A percentile compares a stretch with the other conserved stretches of the same genome.
Conservation (phyloP, 2,329 filamentous ascomycete genomes). For the Fusarium buxicola region DNA sequence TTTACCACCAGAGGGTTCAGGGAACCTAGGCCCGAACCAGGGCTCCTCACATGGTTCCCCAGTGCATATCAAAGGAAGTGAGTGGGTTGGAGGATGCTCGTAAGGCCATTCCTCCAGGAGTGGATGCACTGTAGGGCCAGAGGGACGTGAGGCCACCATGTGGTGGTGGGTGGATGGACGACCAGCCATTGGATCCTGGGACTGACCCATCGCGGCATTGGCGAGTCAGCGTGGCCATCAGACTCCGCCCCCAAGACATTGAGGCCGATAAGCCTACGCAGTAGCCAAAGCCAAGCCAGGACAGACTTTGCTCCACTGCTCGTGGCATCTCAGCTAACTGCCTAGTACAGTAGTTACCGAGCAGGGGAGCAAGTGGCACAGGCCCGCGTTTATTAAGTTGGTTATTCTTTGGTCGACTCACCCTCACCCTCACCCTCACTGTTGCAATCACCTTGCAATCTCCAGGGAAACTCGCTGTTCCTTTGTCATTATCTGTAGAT, state of each 20-base stretch:
- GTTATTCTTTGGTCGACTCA: constrained; percentile 12
- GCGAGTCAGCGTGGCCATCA: constrained; percentile 23
- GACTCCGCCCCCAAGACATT: constrained; percentile 25
- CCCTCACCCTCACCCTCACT: no score
- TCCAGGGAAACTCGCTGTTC: constrained; percentile 2
- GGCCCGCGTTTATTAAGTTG: constrained; percentile 14
- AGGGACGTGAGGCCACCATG: not conserved
- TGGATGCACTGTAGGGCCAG: no score
- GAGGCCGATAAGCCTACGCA: constrained; percentile 19
- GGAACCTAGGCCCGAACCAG: not conserved
- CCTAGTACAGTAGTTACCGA: not conserved
- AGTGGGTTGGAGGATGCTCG: not conserved
- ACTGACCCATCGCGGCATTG: constrained; percentile 3
- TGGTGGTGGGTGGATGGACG: not conserved
- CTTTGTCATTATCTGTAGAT: constrained; percentile 19
- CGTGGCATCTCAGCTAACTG: constrained; percentile 20
- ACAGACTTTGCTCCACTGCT: constrained; percentile 14
- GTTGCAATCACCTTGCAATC: not conserved
- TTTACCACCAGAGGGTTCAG: no score
- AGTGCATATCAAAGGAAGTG: not conserved
- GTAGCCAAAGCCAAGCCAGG: constrained; percentile 16
- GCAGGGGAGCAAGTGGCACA: constrained; percentile 9
- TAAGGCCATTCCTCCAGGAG: constrained; percentile 1
- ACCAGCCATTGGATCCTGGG: not conserved
- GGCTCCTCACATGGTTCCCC: not conserved